Conservation (phyloP, 2,329 filamentous ascomycete genomes). For the Geosmithia putterillii region DNA sequence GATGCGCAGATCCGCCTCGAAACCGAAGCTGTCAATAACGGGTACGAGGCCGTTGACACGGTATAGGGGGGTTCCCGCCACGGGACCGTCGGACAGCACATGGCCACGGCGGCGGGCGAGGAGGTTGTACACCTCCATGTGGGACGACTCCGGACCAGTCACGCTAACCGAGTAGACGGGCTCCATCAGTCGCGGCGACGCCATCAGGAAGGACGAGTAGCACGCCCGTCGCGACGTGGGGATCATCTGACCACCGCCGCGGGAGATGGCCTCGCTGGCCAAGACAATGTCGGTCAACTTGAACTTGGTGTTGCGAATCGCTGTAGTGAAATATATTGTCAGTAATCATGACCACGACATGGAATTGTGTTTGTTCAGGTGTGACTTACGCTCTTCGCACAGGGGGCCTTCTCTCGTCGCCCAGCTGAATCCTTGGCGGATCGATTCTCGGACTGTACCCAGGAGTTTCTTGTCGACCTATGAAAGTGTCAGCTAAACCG, state of each 20-base stretch:
- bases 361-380: background rate
- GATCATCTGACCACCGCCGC: slow-evolving; percentile 94
- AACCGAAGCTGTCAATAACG: slow-evolving; percentile 94
- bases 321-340: slow-evolving; percentile 24
- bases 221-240: slow-evolving; percentile 85
- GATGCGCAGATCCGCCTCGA: slow-evolving; percentile 93
- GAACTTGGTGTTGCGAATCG: slow-evolving; percentile 97
- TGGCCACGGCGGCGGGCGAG: slow-evolving; percentile 81
- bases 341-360: background rate
- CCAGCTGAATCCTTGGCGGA: slow-evolving; percentile 95
- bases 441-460: slow-evolving; percentile 76
- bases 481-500: background rate
- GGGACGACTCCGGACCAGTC: slow-evolving; percentile 81
- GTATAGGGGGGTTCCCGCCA: slow-evolving; percentile 89
- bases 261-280: slow-evolving; percentile 82
- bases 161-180: slow-evolving; percentile 88
- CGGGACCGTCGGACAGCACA: slow-evolving; percentile 84
- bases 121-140: slow-evolving; percentile 83
- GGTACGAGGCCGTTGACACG: slow-evolving; percentile 83
- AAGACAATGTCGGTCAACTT: slow-evolving; percentile 84
- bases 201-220: slow-evolving; percentile 96
- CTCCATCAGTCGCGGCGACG: slow-evolving; percentile 91
- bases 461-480: slow-evolving; percentile 89
- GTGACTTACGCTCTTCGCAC: slow-evolving; percentile 89
- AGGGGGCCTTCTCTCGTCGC: slow-evolving; percentile 88